Conservation (phyloP, 768 basidiomycete genomes). For the Mycena rebaudengoi region DNA sequence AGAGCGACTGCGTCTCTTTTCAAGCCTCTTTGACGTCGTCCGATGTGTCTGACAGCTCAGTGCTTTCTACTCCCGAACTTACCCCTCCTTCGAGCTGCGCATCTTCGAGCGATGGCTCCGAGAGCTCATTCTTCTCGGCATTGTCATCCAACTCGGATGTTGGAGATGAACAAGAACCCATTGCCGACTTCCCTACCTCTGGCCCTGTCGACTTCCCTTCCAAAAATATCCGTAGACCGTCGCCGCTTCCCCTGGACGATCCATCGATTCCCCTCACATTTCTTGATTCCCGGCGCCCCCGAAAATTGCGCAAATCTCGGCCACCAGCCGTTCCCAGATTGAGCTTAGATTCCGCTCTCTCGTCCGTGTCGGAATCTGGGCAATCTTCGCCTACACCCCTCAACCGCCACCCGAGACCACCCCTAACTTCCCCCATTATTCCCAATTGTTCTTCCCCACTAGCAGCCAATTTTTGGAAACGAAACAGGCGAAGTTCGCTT, state of each 20-base stretch:
- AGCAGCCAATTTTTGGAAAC: neutral
- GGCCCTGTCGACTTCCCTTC: slow-evolving; percentile 4
- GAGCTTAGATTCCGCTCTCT: neutral
- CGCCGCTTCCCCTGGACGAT: neutral
- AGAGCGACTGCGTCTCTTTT: slow-evolving; percentile 6
- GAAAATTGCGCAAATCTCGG: slow-evolving; percentile 15
- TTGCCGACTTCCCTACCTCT: neutral
- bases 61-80: slow-evolving; percentile 14
- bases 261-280: neutral
- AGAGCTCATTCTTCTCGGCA: slow-evolving; percentile 11
- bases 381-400: neutral
- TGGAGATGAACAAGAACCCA: neutral
- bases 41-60: neutral
- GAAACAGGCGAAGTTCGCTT: slow-evolving; percentile 2
- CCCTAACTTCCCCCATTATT: neutral
- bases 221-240: neutral
- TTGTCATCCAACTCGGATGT: neutral
- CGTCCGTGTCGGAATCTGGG: neutral
- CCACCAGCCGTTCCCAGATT: slow-evolving; percentile 4
- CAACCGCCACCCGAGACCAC: neutral
- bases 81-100: slow-evolving; percentile 14
- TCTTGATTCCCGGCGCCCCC: slow-evolving; percentile 1
- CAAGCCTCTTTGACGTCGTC: neutral
- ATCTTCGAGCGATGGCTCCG: slow-evolving; percentile 10
- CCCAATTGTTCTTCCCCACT: neutral